Evolutionary conservation across 2,329 filamentous ascomycete genomes (phyloP).

Genomic region (Eurotiales sp.): DNA sequence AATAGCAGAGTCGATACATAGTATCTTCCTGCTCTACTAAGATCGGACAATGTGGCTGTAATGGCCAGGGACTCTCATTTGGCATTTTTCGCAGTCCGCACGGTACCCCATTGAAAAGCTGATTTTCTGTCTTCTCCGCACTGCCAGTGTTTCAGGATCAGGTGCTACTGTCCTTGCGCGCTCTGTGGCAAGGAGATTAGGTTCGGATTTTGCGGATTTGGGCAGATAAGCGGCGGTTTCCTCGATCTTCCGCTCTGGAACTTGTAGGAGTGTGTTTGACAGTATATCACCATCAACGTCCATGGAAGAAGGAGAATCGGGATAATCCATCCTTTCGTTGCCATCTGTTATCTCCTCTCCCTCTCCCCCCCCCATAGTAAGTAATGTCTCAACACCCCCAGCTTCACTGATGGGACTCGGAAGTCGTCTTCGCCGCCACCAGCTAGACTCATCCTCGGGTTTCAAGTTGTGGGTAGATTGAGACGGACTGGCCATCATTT

Average conservation of each 20-base stretch:
- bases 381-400: slow-evolving; percentile 19
- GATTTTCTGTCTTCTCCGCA: slow-evolving; percentile 46
- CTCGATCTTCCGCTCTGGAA: slow-evolving; percentile 3
- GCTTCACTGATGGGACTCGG: slow-evolving; percentile 41
- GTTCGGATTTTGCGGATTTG: not conserved
- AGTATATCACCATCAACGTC: slow-evolving; percentile 1
- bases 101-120: slow-evolving; percentile 75
- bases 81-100: slow-evolving; percentile 74
- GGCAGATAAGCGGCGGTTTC: slow-evolving; percentile 1
- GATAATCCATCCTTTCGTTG: not conserved
- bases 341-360: not conserved
- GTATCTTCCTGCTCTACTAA: slow-evolving; percentile 19
- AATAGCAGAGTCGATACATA: not conserved
- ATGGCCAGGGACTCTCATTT: slow-evolving; percentile 69
- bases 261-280: slow-evolving; percentile 5
- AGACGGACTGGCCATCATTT: slow-evolving; percentile 12
- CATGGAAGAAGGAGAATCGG: slow-evolving; percentile 14
- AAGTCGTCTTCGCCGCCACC: slow-evolving; percentile 26
- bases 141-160: not conserved
- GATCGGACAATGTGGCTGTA: slow-evolving; percentile 69
- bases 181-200: not conserved
- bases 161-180: not conserved
- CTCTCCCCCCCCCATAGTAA: too few species aligned
- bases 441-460: slow-evolving; percentile 15
- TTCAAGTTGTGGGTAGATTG: not conserved